A percentile compares a stretch with the other conserved stretches of the same genome.
These are phyloP conservation scores for Rhodotorula kratochvilovae DNA, from an alignment of 768 basidiomycete genomes.

Conservation along the genomic window DNA sequence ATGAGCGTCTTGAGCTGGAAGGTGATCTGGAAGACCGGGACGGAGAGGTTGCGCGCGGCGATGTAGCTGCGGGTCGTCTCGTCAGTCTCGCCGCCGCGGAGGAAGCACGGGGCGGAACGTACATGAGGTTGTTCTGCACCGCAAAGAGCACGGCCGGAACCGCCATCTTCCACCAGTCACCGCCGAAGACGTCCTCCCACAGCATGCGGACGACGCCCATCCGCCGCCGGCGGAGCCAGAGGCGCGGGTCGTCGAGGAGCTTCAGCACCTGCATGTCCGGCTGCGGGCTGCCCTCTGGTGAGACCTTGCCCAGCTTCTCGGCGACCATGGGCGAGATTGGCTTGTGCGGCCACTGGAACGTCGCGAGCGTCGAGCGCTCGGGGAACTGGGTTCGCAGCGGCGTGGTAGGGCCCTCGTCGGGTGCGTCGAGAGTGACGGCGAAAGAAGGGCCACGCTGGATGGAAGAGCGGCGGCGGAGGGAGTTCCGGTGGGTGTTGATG, in stretches of 20 bases:
- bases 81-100: background rate
- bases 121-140: conserved; percentile 41
- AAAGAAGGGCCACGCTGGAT: background rate
- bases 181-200: conserved; percentile 28
- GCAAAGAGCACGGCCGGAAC: conserved; percentile 37
- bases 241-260: conserved; percentile 22
- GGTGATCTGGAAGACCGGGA: conserved; percentile 44
- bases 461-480: conserved; percentile 7
- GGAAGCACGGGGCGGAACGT: background rate
- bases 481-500: background rate
- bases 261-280: conserved; percentile 15
- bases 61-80: conserved; percentile 22
- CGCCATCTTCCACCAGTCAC: conserved; percentile 39
- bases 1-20: conserved; percentile 43
- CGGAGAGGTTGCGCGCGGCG: conserved; percentile 40
- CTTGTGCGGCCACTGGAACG: conserved; percentile 33
- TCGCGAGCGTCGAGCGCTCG: conserved; percentile 17
- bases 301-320: conserved; percentile 32
- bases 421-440: conserved; percentile 9
- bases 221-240: conserved; percentile 29
- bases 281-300: conserved; percentile 4
- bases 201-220: conserved; percentile 19
- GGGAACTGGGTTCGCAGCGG: conserved; percentile 8
- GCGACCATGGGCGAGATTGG: conserved; percentile 22
- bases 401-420: background rate